A percentile compares a stretch with the other conserved stretches of the same genome.
Conservation (phyloP, 805 yeast genomes). For the Metschnikowia lochheadii region DNA sequence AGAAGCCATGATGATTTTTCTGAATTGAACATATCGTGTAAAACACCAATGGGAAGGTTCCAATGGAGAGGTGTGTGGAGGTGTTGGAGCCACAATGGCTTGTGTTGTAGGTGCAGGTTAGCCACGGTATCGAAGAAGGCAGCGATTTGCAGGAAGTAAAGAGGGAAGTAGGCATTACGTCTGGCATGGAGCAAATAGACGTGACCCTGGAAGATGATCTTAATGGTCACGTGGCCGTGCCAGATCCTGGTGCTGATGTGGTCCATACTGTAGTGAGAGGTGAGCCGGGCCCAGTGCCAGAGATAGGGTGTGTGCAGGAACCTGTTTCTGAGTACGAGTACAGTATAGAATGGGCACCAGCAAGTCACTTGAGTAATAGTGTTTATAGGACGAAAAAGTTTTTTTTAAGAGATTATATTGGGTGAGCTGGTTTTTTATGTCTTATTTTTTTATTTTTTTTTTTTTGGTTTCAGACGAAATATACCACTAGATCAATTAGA, state of each 20-base stretch:
- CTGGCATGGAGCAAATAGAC: conserved; percentile 21
- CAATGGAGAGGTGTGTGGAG: conserved; percentile 65
- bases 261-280: conserved; percentile 4
- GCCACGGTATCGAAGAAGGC: conserved; percentile 31
- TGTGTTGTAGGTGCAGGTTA: conserved; percentile 10
- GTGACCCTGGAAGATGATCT: conserved; percentile 24
- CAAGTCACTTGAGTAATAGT: no score
- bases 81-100: conserved; percentile 59
- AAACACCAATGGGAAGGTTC: conserved; percentile 72
- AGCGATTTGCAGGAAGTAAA: conserved; percentile 34
- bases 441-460: no score
- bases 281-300: background rate
- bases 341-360: no score
- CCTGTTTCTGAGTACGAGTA: no score
- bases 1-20: conserved; percentile 33
- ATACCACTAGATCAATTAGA: no score
- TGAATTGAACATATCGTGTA: conserved; percentile 50
- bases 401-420: no score
- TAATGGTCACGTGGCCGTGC: conserved; percentile 51
- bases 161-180: conserved; percentile 53
- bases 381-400: no score
- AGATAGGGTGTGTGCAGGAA: background rate
- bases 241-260: conserved; percentile 41
- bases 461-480: no score
- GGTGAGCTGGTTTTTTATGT: no score